Evolutionary conservation across 768 basidiomycete genomes (phyloP), one percentile per base, ranked within the genome.

Genomic region (Pholiota molesta): DNA sequence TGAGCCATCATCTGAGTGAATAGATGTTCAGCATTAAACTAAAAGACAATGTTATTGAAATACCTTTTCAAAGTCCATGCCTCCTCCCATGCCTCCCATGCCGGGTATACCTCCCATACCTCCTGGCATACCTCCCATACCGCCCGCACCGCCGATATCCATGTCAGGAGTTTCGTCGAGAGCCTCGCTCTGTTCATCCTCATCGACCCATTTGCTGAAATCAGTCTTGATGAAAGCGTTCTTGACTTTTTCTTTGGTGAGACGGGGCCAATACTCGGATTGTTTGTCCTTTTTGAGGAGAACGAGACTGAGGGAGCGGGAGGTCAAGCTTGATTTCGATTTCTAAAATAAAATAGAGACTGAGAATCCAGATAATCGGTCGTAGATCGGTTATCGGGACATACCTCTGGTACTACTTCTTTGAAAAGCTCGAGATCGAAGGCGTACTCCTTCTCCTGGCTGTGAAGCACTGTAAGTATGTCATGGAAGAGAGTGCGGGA

Each of bases 181-280:
- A 23, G 76, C 83, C 55, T 81, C 90, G 42, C 92, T 91, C 77
- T 98, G 97, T 73, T 99, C 96, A 72, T 98, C 97, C 79, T 98
- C 96, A 71, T 98, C 96, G 44, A 91, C 90, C 95, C 95, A 98
- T 79, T 92, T 97, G 66, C 81, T 81, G 74, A 98, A 98, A 75
- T 98, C 94, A 49, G 95, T 97, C 84, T 97, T 98, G 75, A 98
- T 79, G 77, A 86, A 96, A 60, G 87, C 79, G 55, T 82, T 86
- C 76, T 85, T 92, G 62, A 85, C 71, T 75, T 95, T 96, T 62
- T 92, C 91, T 75, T 97, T 95, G 52, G 92, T 95, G 55, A 99
- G 80, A 61, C 96, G 86, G 26, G 94, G 92, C 97, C 97, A 99
- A 76, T 84, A 99, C 67, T 95, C 97, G 14, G 77, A 72, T 71